phyloP scores from a whole-genome alignment of 1,284 basidiomycete genomes.

The Rhodotorula sp. region DNA sequence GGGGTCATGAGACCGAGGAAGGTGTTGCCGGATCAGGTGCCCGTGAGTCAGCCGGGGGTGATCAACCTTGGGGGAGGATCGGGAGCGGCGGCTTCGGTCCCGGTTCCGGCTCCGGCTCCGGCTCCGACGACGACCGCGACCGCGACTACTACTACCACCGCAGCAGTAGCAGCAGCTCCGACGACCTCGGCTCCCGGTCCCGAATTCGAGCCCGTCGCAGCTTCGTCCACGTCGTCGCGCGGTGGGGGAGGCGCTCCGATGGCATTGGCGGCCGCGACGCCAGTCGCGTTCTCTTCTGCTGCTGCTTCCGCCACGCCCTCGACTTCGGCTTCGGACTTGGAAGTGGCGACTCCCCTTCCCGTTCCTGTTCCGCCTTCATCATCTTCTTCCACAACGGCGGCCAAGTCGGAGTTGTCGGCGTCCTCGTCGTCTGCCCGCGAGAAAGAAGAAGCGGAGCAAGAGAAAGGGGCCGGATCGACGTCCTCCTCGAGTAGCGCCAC shows the following conservation, averaged over 20 bases:
- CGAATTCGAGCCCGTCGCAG: not conserved
- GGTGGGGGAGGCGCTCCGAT: too few relatives aligned
- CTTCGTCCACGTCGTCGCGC: not conserved
- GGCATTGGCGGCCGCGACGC: not conserved
- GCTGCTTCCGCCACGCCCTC: not conserved
- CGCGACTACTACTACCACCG: not conserved
- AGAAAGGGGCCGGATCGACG: not conserved
- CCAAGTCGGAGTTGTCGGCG: too few relatives aligned
- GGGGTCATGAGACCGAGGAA: constrained; percentile 44
- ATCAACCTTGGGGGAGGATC: constrained; percentile 16
- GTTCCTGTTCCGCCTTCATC: too few relatives aligned
- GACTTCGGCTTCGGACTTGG: not conserved
- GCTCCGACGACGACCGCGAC: not conserved
- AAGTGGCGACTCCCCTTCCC: too few relatives aligned
- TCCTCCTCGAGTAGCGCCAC: not conserved
- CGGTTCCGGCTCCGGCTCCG: not conserved
- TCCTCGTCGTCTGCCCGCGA: too few relatives aligned
- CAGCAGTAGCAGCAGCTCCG: not conserved
- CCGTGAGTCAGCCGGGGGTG: constrained; percentile 21
- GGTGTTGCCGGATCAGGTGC: constrained; percentile 37
- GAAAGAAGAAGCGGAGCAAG: too few relatives aligned
- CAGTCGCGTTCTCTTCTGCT: not conserved
- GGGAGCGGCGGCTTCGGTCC: not conserved
- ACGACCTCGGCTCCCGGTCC: not conserved
- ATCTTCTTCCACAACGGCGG: too few relatives aligned